These are phyloP conservation scores for Populus euphratica DNA, from an alignment of 345 rosid species.

Conservation along the genomic window DNA sequence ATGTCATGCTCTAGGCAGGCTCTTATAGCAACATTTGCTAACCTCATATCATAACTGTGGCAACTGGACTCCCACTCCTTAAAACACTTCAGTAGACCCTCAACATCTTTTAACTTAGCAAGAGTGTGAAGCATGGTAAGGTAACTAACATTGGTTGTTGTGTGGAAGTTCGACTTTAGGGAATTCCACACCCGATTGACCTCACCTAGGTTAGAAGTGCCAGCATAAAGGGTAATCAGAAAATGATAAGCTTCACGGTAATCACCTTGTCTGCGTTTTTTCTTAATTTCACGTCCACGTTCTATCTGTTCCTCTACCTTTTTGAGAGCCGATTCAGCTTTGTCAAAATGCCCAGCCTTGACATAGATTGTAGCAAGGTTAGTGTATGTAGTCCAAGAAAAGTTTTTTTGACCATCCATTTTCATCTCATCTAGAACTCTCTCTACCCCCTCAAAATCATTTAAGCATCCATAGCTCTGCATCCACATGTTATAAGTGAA, in stretches of 20 bases:
- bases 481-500: conserved; percentile 49
- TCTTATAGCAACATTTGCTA: conserved; percentile 44
- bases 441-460: conserved; percentile 51
- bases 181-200: conserved; percentile 59
- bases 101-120: conserved; percentile 49
- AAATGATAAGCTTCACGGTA: conserved; percentile 62
- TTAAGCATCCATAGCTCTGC: conserved; percentile 46
- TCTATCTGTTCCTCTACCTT: conserved; percentile 52
- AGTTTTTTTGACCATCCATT: conserved; percentile 23
- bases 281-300: not conserved
- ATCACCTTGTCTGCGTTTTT: not conserved
- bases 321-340: conserved; percentile 60
- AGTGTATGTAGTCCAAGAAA: conserved; percentile 47
- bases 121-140: conserved; percentile 56
- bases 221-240: conserved; percentile 60
- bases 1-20: conserved; percentile 45
- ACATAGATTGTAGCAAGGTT: conserved; percentile 62
- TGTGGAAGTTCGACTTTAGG: conserved; percentile 41
- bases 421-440: conserved; percentile 46
- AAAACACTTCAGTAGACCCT: conserved; percentile 48
- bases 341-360: conserved; percentile 54
- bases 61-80: conserved; percentile 64
- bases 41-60: conserved; percentile 53
- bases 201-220: conserved; percentile 45
- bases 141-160: conserved; percentile 48